Evolutionary conservation across 495 filamentous ascomycete species (phyloP), one percentile per base, ranked within the genome.

Genomic region (Trichoderma gamsii): DNA sequence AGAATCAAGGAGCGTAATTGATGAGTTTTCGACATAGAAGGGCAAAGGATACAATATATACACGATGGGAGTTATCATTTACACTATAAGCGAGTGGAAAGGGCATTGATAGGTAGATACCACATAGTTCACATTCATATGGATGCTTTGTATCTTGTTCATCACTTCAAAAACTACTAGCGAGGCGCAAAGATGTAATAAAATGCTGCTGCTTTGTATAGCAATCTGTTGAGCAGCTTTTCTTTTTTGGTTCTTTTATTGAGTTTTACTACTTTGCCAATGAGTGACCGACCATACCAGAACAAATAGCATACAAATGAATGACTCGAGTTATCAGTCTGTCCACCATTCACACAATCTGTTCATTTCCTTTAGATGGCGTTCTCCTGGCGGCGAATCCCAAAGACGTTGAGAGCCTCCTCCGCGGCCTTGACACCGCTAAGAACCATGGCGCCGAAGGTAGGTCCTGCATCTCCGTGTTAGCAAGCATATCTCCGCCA

Each of bases 371-470:
- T 32, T 66, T 49, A 66, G 2, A 51, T 6, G n/a, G 41, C 65
- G 35, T 66, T 66, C 43, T 66, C 41, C 65, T 66, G 49, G 86
- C 90, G 89, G 70, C 92, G 87, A 73, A 85, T 78, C 29, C 94
- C 91, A 72, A 91, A 91, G 61, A 95, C 86, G 71, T 81, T 84
- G 69, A 94, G 74, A 21, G 88, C 88, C 80, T 92, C 91, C 81
- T 97, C 90, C 46, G 92, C 92, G 72, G 92, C 92, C 81, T 93
- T 93, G 69, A 95, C 90, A 73, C 92, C 92, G 69, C 82, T 86
- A 51, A 95, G 81, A 18, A 86, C 90, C 92, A 96, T 96, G 52
- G 92, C 90, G 64, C 90, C 89, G 74, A 92, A 91, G 21, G 88
- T 92, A 46, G 77, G 72, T 27, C 75, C 73, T 73, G 67, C 21